Evolutionary conservation across 768 basidiomycete species (phyloP), one percentile per base, ranked within the genome.

Genomic region (Pleurotus ostreatus): DNA sequence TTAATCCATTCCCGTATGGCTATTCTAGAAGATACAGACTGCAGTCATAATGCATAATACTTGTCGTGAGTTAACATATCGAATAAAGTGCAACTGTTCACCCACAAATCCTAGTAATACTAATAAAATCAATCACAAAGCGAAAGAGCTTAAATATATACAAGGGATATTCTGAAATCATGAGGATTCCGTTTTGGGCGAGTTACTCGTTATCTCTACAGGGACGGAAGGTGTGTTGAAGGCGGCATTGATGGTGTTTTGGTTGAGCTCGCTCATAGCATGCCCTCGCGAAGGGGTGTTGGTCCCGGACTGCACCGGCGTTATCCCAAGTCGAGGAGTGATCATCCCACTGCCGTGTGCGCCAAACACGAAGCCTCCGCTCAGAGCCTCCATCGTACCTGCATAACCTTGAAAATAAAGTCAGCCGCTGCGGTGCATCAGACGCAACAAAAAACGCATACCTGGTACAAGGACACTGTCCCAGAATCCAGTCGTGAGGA

Each of bases 401-500:
- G 59, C 57, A 63, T 89, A 93, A 2, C 92, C 91, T 92, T 58
- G 43, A 18, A 43, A 55, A 2, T 52, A 59, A 54, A 49, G 52
- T 41, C 49, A 25, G 6, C 16, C 9, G 25, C 39, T 13, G 9
- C 7, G 12, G 4, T 11, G 12, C 49, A 39, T 51, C 9, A 34
- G 12, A 49, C 38, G 55, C 15, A 46, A 43, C 41, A 25, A 53
- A 57, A 57, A 40, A 43, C 45, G 77, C 85, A 56, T 64, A 89
- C 90, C 92, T 59, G 92, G 92, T 22, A 94, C 86, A 37, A 94
- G 80, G 63, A 93, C 84, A 61, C 80, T 92, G 68, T 93, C 92
- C 92, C 92, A 94, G 68, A 94, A 94, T 41, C 83, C 84, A 57
- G 77, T 83, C 58, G 83, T 86, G 52, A 94, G 74, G 43, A 93